Evolutionary conservation across 164 flowering plant genomes (phyloP).

Genomic region (Amborella trichopoda): DNA sequence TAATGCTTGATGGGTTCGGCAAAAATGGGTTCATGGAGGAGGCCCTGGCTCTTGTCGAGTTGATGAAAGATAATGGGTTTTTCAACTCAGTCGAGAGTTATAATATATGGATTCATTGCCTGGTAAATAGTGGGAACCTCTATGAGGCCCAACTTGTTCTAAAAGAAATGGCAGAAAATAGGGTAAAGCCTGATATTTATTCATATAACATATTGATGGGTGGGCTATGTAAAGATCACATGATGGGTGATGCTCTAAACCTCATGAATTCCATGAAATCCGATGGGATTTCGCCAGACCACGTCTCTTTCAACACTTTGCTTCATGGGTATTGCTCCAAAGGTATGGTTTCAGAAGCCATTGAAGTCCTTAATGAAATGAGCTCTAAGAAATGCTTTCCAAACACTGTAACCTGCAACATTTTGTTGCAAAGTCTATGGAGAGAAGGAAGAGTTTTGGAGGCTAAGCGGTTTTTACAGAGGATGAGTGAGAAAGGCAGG

Average conservation of each 20-base stretch:
- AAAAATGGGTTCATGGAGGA: constrained; percentile 64
- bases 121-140: constrained; percentile 57
- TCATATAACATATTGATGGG: constrained; percentile 68
- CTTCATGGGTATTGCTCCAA: constrained; percentile 65
- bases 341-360: constrained; percentile 54
- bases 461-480: constrained; percentile 73
- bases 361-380: constrained; percentile 60
- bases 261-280: constrained; percentile 49
- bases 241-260: constrained; percentile 65
- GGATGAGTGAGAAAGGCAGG: constrained; percentile 79
- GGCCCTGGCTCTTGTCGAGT: constrained; percentile 41
- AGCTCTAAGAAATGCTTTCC: constrained; percentile 44
- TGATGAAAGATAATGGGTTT: constrained; percentile 38
- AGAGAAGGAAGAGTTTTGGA: constrained; percentile 54
- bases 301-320: constrained; percentile 56
- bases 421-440: constrained; percentile 80
- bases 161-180: constrained; percentile 53
- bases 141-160: constrained; percentile 49
- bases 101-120: constrained; percentile 70
- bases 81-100: constrained; percentile 44
- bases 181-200: constrained; percentile 43
- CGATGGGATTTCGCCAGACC: constrained; percentile 52
- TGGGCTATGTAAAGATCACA: constrained; percentile 71
- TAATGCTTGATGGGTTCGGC: constrained; percentile 72
- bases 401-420: constrained; percentile 64